phyloP scores from a whole-genome alignment of 2,329 filamentous ascomycete species.

The Cladosporium austrohemisphaericum region DNA sequence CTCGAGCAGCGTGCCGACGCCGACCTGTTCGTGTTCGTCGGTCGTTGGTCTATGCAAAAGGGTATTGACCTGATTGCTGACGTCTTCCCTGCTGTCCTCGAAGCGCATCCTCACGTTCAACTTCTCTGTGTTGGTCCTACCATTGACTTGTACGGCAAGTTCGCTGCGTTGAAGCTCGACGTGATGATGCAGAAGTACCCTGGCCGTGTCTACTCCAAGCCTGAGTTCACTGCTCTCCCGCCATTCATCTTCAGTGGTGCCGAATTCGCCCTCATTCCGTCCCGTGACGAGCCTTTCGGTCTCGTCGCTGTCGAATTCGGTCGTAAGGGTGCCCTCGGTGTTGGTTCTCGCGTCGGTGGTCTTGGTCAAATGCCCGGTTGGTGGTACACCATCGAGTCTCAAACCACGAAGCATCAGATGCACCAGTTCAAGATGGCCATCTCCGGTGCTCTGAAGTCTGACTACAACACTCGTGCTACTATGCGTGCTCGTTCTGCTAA shows the following conservation, averaged over 20 bases:
- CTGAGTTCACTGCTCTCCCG: conserved; percentile 64
- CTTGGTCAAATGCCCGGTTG: conserved; percentile 69
- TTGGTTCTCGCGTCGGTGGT: conserved; percentile 63
- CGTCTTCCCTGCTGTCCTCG: conserved; percentile 61
- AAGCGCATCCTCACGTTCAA: conserved; percentile 57
- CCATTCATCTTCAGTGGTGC: conserved; percentile 65
- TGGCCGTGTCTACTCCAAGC: conserved; percentile 63
- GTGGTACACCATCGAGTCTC: conserved; percentile 68
- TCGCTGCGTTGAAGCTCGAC: conserved; percentile 62
- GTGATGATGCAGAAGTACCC: conserved; percentile 64
- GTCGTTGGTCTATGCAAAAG: conserved; percentile 67
- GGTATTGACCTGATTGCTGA: conserved; percentile 66
- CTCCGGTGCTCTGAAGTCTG: conserved; percentile 57
- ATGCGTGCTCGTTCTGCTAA: conserved; percentile 64
- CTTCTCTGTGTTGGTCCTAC: conserved; percentile 62
- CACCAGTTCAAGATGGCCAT: conserved; percentile 64
- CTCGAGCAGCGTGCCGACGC: conserved; percentile 59
- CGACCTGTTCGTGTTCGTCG: conserved; percentile 65
- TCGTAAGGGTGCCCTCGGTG: conserved; percentile 63
- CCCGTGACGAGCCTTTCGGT: conserved; percentile 66
- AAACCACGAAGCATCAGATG: conserved; percentile 59
- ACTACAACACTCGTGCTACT: conserved; percentile 52
- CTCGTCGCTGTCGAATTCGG: conserved; percentile 67
- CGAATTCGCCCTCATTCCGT: conserved; percentile 66
- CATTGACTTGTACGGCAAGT: conserved; percentile 66